Base-by-base conservation (phyloP, 2,329 filamentous ascomycete genomes). In the Fusarium sp. region DNA sequence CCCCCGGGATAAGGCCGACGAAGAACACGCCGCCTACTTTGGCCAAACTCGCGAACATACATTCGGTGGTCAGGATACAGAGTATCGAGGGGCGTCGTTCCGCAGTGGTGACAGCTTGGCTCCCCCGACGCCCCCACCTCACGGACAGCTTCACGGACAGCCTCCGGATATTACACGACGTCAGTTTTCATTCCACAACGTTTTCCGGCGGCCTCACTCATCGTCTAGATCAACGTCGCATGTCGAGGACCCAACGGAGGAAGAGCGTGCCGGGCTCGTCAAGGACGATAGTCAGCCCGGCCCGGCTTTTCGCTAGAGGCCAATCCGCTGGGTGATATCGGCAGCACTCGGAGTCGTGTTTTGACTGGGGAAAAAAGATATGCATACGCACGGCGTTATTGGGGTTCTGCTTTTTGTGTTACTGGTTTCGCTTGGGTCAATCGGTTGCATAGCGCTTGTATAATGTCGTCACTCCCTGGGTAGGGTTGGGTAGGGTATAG, bases 141-240 rank as follows among this genome's bases (percentile, higher is more conserved):
- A 86, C 56, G 81, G 82, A 37, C 87, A 89, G 6, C 88, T 85
- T 7, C 87, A 86, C 55, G 81, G 82, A 40, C 87, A 89, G 6
- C 88, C 85, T 5, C 87, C 86, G 55, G 82, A 82, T 30, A 87
- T 90, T 10, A 87, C 91, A 13, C 87, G 83, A 68, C 87, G 95
- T 62, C 93, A 97, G 75, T 99, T 98, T 80, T 96, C 92, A 19
- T 98, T 98, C 83, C 91, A 94, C 68, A 93, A 92, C 69, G 89
- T 97, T 52, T 96, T 97, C 78, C 72, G 76, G 54, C 77, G 76
- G 35, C 75, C 74, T 20, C 66, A 74, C 33, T 83, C 83, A 47
- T 69, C 83, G 40, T 69, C 67, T 26, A 70, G 67, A 54, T 68
- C 67, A 33, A 52, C 54, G 10, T 69, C 72, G 20, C 71, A 64